These are phyloP conservation scores for Maudiozyma barnettii DNA, from an alignment of 805 yeast species.

Conservation along the genomic window DNA sequence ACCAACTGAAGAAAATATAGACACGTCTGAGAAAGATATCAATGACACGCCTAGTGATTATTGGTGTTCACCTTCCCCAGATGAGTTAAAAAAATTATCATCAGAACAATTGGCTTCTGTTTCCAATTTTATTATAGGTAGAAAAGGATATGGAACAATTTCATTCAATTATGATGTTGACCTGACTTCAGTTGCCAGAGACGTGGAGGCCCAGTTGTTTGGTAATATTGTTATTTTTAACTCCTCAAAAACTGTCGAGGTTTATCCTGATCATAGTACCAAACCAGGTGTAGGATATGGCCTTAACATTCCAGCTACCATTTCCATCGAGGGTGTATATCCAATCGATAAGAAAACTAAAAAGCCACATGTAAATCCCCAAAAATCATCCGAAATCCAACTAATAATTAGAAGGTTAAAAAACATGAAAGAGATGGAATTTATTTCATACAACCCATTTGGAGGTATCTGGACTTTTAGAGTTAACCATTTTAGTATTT, in stretches of 20 bases:
- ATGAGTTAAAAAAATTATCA: constrained; percentile 37
- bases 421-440: constrained; percentile 59
- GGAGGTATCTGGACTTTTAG: constrained; percentile 69
- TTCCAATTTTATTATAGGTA: constrained; percentile 58
- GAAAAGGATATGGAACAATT: constrained; percentile 59
- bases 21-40: neutral
- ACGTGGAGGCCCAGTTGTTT: constrained; percentile 29
- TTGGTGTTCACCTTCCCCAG: constrained; percentile 64
- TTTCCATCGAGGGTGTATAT: constrained; percentile 52
- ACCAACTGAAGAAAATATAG: neutral
- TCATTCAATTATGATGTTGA: constrained; percentile 64
- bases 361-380: constrained; percentile 21
- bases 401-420: constrained; percentile 43
- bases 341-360: constrained; percentile 35
- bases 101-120: constrained; percentile 43
- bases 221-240: constrained; percentile 40
- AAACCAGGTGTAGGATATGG: constrained; percentile 62
- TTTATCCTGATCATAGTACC: constrained; percentile 43
- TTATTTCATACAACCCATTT: constrained; percentile 68
- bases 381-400: constrained; percentile 35
- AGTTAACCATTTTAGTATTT: constrained; percentile 86
- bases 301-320: constrained; percentile 66
- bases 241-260: constrained; percentile 43
- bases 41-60: constrained; percentile 32
- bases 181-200: constrained; percentile 40